Base-by-base conservation (phyloP, 179 eudicot species). In the Camellia oleifera region DNA sequence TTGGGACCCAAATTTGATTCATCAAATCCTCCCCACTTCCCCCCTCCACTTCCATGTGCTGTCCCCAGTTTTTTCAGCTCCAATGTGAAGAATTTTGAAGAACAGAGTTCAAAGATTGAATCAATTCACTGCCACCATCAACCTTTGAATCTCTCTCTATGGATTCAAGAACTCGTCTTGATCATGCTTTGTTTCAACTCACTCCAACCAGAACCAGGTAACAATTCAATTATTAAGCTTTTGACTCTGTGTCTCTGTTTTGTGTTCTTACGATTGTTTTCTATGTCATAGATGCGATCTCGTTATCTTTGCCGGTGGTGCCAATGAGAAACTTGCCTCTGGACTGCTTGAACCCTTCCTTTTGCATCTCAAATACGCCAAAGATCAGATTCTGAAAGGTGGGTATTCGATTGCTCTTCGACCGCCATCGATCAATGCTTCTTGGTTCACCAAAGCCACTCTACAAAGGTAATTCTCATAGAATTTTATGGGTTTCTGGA, bases 201-300 rank as follows among this genome's bases (percentile, higher is more conserved):
- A 93, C 98, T 17, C 98, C 98, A 2, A 93, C 98, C 2, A 84
- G 98, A 78, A 93, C 98, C 46, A 93, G 98, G 98, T 92, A 77
- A 8, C 15, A 42, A 18, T 75, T 56, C 74, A n/a, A n/a, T 4
- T 13, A 6, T 42, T 10, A 44, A n/a, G 32, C 20, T 18, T 44
- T 40, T 14, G 0, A 18, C 9, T 18, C 15, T 54, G 42, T 7
- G 63, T 54, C 63, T 73, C 76, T 54, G 46, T 54, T 54, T 50
- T 73, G 42, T 20, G 69, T 77, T 68, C 17, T 67, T n/a, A 8
- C 0, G 4, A 53, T 64, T 54, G 67, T 50, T n/a, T 56, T 10
- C 9, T 2, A 26, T 68, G 40, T 46, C 46, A 72, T 65, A 93
- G 98, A 82, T 94, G 97, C 79, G 98, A 94, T 82, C 86, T 94